These are phyloP conservation scores for Thuidium tamariscinum DNA, from an alignment of 225 moss, liverwort and hornwort species.

Conservation along the genomic window DNA sequence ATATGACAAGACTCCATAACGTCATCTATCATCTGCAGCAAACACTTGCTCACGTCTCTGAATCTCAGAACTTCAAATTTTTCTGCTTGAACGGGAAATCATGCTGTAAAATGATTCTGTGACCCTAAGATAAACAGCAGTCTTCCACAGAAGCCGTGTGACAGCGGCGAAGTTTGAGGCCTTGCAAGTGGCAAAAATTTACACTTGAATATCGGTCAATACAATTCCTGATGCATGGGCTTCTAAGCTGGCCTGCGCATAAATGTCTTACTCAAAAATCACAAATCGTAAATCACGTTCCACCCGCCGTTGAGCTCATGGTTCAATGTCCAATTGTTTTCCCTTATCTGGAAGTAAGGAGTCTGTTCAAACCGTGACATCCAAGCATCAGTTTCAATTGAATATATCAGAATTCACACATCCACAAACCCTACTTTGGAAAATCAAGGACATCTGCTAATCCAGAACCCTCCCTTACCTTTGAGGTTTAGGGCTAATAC, in stretches of 20 bases:
- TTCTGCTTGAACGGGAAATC: neutral
- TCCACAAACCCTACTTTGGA: neutral
- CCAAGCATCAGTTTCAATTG: neutral
- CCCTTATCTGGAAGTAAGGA: conserved; percentile 81
- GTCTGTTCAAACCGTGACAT: conserved; percentile 28
- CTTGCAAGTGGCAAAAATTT: conserved; percentile 20
- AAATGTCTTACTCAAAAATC: conserved; percentile 16
- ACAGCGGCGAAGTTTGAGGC: neutral
- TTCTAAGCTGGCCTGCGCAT: conserved; percentile 1
- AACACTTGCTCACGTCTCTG: neutral
- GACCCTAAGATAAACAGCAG: neutral
- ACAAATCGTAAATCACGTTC: conserved; percentile 87
- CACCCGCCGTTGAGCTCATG: conserved; percentile 61
- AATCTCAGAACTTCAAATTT: neutral
- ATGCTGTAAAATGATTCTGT: neutral
- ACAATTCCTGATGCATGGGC: conserved; percentile 15
- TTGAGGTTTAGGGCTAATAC: neutral
- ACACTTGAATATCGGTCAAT: conserved; percentile 4
- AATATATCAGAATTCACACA: neutral
- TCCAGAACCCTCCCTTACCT: neutral
- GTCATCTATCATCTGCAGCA: neutral
- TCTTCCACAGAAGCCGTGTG: neutral
- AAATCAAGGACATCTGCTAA: neutral
- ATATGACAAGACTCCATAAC: no score
- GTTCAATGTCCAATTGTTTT: conserved; percentile 97